A percentile compares a stretch with the other conserved stretches of the same genome.
Conservation (phyloP, 768 basidiomycete species). For the Suillus fuscotomentosus region DNA sequence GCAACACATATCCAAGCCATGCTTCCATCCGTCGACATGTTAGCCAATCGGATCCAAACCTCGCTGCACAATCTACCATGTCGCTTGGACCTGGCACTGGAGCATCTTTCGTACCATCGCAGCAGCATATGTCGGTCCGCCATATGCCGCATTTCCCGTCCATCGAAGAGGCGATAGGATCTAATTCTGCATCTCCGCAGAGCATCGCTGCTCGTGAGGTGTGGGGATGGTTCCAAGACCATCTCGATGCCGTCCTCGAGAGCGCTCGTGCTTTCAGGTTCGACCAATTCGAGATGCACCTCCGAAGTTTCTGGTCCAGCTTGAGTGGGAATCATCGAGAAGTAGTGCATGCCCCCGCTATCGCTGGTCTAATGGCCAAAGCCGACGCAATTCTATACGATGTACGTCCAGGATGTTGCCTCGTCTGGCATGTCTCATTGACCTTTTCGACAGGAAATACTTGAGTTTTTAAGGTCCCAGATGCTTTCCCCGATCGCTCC, state of each 20-base stretch:
- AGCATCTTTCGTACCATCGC: constrained; percentile 46
- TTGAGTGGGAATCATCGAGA: constrained; percentile 77
- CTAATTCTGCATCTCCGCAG: constrained; percentile 72
- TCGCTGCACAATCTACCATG: constrained; percentile 57
- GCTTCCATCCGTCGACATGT: constrained; percentile 75
- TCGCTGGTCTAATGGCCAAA: constrained; percentile 85
- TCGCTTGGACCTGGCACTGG: constrained; percentile 46
- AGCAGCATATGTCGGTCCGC: constrained; percentile 63
- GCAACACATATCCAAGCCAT: constrained; percentile 60
- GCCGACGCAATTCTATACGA: constrained; percentile 91
- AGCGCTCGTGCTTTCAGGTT: constrained; percentile 76
- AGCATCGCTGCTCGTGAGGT: constrained; percentile 81
- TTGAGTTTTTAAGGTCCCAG: constrained; percentile 81
- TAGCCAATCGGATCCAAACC: constrained; percentile 53
- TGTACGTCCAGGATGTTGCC: constrained; percentile 48
- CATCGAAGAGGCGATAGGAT: constrained; percentile 81
- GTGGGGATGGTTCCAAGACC: constrained; percentile 92
- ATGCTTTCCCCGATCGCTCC: constrained; percentile 78
- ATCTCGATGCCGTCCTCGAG: constrained; percentile 80
- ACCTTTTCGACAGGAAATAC: constrained; percentile 63
- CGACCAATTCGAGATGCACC: constrained; percentile 87
- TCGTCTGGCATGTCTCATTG: constrained; percentile 12
- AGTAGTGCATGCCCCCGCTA: constrained; percentile 84
- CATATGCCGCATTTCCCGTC: constrained; percentile 80
- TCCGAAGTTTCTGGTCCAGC: constrained; percentile 83